A percentile compares a stretch with the other conserved stretches of the same genome.
These are phyloP conservation scores for Penicillium corylophilum DNA, from an alignment of 2,329 filamentous ascomycete species.

Conservation along the genomic window DNA sequence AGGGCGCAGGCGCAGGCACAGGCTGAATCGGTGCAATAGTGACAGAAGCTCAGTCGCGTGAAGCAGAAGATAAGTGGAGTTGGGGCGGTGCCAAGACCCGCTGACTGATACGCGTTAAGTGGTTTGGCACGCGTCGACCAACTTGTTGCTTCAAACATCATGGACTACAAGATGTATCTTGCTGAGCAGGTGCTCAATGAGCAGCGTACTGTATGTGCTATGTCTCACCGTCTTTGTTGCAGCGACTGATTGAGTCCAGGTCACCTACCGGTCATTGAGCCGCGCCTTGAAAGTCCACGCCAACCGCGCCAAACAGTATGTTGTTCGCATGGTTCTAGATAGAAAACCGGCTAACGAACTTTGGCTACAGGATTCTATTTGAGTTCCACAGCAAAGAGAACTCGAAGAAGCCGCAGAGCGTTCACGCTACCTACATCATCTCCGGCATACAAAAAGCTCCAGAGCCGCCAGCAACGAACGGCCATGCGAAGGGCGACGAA, in stretches of 20 bases:
- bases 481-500: conserved; percentile 58
- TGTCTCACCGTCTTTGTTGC: not conserved
- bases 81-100: conserved; percentile 34
- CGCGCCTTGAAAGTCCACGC: conserved; percentile 79
- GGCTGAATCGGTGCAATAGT: not conserved
- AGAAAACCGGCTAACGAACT: not conserved
- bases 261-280: conserved; percentile 84
- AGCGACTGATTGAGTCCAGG: conserved; percentile 49
- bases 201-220: conserved; percentile 62
- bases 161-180: conserved; percentile 69
- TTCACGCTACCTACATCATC: conserved; percentile 92
- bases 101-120: conserved; percentile 47
- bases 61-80: conserved; percentile 14
- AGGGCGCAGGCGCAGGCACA: not conserved
- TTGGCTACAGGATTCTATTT: conserved; percentile 68
- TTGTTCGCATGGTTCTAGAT: conserved; percentile 9
- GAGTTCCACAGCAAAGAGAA: conserved; percentile 82
- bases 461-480: conserved; percentile 38
- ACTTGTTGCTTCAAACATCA: conserved; percentile 25
- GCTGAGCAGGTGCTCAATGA: conserved; percentile 75
- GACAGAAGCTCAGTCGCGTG: not conserved
- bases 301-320: conserved; percentile 84
- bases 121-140: conserved; percentile 35
- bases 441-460: conserved; percentile 62
- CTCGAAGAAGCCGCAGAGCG: conserved; percentile 65